Conservation (phyloP, 1,284 basidiomycete genomes). For the Lignosus rhinocerotis region DNA sequence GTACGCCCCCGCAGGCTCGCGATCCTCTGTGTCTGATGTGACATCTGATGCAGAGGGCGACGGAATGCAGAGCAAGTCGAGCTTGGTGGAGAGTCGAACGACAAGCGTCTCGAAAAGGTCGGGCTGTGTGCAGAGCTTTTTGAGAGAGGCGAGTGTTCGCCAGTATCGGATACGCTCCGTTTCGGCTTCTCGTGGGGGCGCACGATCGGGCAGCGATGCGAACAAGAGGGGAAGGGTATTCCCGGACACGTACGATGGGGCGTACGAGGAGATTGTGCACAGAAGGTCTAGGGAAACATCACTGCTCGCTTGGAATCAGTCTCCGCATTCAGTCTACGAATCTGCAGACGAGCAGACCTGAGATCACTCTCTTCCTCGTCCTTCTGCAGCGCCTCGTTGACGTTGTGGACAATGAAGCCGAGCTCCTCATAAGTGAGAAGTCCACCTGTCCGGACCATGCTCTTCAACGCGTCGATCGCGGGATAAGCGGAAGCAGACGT, state of each 20-base stretch:
- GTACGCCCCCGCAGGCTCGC: conserved; percentile 72
- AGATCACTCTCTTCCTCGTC: conserved; percentile 55
- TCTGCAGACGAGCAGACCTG: conserved; percentile 40
- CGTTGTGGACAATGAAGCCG: conserved; percentile 75
- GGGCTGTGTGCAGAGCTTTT: conserved; percentile 73
- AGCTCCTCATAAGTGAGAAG: conserved; percentile 76
- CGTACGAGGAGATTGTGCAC: conserved; percentile 59
- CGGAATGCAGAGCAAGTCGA: conserved; percentile 70
- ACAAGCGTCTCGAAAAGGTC: conserved; percentile 86
- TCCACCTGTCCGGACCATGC: conserved; percentile 60
- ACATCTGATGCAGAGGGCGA: conserved; percentile 15
- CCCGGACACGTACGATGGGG: conserved; percentile 71
- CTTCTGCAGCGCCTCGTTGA: conserved; percentile 70
- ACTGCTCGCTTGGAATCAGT: conserved; percentile 40
- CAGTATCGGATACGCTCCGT: conserved; percentile 65
- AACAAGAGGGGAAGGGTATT: conserved; percentile 85
- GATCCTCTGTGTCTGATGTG: conserved; percentile 21
- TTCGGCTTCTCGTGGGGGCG: conserved; percentile 58
- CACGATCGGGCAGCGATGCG: conserved; percentile 65
- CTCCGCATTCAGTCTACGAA: not conserved
- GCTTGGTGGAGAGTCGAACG: conserved; percentile 76
- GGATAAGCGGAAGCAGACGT: conserved; percentile 51
- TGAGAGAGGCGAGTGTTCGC: conserved; percentile 71
- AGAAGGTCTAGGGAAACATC: conserved; percentile 71
- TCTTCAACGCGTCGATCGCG: conserved; percentile 64